Base-by-base conservation (phyloP, 108 stramenopile species). In the Cyclotella baltica region DNA sequence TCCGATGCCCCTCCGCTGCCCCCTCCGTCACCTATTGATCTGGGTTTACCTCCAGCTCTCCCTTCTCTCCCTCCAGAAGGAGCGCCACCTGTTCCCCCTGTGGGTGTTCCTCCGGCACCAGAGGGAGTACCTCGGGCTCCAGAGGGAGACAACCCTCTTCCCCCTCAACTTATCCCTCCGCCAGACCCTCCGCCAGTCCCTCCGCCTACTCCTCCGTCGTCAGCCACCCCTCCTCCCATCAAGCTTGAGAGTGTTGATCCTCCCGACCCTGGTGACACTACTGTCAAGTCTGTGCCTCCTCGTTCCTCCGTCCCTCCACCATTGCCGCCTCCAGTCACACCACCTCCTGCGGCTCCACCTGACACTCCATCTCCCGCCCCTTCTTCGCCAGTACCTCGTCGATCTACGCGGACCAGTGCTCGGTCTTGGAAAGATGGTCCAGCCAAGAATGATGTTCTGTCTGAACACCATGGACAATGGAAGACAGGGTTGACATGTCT, bases 11-110 rank as follows among this genome's bases (percentile, higher is more conserved):
- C 40, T 11, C 15, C 52, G n/a, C 20, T 19, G 4, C 4, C 11
- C n/a, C n/a, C 52, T 53, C 40, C 40, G 13, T 13, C 40, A 13
- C 6, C 40, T 11, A 6, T 11, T 11, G 10, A 6, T 6, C 40
- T 43, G n/a, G 4, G 9, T 19, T 19, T 4, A 4, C 52, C 40
- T 43, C 40, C 10, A 19, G 9, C 52, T 4, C 13, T 19, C 4
- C 52, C 52, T 20, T 4, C 52, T n/a, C n/a, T n/a, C n/a, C 15
- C n/a, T 53, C 52, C 52, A 53, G 52, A 53, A 19, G 52, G 52
- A 53, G 52, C 20, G 9, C 13, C 20, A 19, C 52, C 11, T 53
- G 4, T 11, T 8, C 10, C n/a, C n/a, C n/a, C 52, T 19, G 52
- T 19, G 52, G 52, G 52, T 19, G 52, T 19, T 19, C 11, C n/a